Conservation (phyloP, 2,329 filamentous ascomycete genomes). For the Aspergillus aculeatinus region DNA sequence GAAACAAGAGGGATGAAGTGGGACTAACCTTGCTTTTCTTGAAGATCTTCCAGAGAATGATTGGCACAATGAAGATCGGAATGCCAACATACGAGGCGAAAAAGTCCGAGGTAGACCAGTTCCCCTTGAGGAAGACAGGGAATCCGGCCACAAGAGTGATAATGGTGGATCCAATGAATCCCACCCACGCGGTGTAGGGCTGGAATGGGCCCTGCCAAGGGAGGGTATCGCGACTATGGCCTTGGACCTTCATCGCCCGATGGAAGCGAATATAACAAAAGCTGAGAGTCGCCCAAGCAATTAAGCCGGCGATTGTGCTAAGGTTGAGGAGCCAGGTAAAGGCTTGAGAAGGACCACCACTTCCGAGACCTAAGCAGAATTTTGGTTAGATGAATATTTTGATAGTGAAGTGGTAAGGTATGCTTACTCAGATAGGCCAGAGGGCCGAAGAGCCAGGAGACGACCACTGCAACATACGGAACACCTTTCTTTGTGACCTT, state of each 20-base stretch:
- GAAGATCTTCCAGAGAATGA: constrained; percentile 44
- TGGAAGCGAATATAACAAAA: constrained; percentile 55
- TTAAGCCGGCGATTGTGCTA: constrained; percentile 47
- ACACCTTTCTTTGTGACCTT: constrained; percentile 53
- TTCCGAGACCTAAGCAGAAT: constrained; percentile 29
- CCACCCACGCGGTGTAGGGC: constrained; percentile 63
- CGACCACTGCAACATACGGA: constrained; percentile 59
- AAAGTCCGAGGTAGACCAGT: constrained; percentile 36
- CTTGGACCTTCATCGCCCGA: constrained; percentile 45
- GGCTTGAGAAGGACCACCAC: constrained; percentile 36
- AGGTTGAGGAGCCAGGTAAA: constrained; percentile 47
- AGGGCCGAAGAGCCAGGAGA: constrained; percentile 49
- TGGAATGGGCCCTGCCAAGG: constrained; percentile 53
- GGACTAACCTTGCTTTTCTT: constrained; percentile 39
- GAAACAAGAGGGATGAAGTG: not conserved
- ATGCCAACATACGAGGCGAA: constrained; percentile 45
- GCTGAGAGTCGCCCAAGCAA: constrained; percentile 49
- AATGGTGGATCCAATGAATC: constrained; percentile 58
- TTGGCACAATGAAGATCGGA: constrained; percentile 44
- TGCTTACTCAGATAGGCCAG: constrained; percentile 43
- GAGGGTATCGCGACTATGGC: constrained; percentile 38
- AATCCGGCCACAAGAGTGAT: constrained; percentile 70
- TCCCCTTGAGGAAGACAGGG: constrained; percentile 44
- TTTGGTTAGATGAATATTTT: not conserved
- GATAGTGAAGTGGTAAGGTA: too few relatives aligned